Evolutionary conservation across 208 protist species (phyloP), one percentile per base, ranked within the genome.

Genomic region (Herpetomonas muscarum): DNA sequence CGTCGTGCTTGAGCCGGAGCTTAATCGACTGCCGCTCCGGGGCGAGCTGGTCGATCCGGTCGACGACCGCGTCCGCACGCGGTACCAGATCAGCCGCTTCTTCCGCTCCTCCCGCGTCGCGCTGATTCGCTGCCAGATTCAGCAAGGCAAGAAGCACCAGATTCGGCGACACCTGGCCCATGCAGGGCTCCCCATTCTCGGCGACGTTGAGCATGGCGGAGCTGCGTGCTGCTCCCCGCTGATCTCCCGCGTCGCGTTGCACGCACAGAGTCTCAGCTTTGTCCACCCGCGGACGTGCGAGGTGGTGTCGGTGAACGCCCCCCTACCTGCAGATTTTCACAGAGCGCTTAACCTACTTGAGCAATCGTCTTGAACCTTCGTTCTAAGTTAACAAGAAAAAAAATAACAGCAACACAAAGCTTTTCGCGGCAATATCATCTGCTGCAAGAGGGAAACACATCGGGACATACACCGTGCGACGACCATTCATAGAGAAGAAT

Each of bases 81-180:
- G 41, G 21, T 94, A 90, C 59, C 77, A 70, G 21, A 66, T 94
- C 19, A 26, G 81, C 0, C 54, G 53, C 4, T 87, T 94, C 49
- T 87, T 81, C 29, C 47, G 47, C 1, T 15, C 34, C 19, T 47
- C 67, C 10, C 72, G 84, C 7, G 44, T 85, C 1, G 84, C 74
- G 30, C 67, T 90, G 30, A 73, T 94, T 67, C 73, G 89, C 70
- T 92, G 84, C 49, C 70, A 76, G 4, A 80, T 94, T 42, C 72
- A 86, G 57, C 84, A 92, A 29, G 87, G 87, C 19, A 92, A 90
- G 67, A 90, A 90, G 61, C 87, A 94, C 51, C 87, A 94, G 52
- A 77, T 94, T 42, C 76, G 87, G 12, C 78, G 87, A 1, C 87
- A 94, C 56, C 65, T 94, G 3, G 81, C 87, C 7, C 61, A 76